Base-by-base conservation (phyloP, 78 protist species). In the Cavenderia fasciculata region DNA sequence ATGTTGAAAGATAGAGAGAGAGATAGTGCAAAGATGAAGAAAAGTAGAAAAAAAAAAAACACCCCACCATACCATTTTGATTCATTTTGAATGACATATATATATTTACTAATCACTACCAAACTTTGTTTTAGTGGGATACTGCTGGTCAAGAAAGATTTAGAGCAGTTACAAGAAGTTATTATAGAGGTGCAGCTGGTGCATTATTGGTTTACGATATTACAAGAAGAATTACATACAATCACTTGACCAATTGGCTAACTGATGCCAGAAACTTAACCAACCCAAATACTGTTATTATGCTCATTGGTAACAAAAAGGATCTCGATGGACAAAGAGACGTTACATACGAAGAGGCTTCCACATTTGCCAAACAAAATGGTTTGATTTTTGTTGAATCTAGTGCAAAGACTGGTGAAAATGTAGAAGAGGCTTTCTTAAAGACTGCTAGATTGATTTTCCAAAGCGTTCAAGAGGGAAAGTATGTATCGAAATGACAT, bases 211-310 rank as follows among this genome's bases (percentile, higher is more conserved):
- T 96, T 11, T 97, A 94, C 91, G 98, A 97, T 57, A 61, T 94
- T 59, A 96, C 96, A 19, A 69, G 97, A 70, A 89, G 99, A 54
- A 98, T 96, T 59, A 97, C 99, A 16, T 99, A 97, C 90, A 77
- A 95, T 68, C 98, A 98, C 59, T 92, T 99, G 18, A 66, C 98
- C 18, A 77, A 78, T 19, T 98, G 99, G 99, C 89, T 96, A 14
- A 78, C 85, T 51, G 98, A 96, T 49, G 97, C 98, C 41, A 75
- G 93, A 68, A 87, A 87, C 29, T 72, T 77, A 40, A 77, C 93
- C 12, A 87, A 87, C 27, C 93, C 93, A 59, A 78, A 94, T 68
- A 89, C 94, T 23, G 78, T 75, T 19, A 89, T 89, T 47, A 77
- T 89, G 87, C 38, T 89, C 14, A 70, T 89, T 43, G 94, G 94